Conservation (phyloP, 768 basidiomycete genomes). For the Leccinum barrowsii region DNA sequence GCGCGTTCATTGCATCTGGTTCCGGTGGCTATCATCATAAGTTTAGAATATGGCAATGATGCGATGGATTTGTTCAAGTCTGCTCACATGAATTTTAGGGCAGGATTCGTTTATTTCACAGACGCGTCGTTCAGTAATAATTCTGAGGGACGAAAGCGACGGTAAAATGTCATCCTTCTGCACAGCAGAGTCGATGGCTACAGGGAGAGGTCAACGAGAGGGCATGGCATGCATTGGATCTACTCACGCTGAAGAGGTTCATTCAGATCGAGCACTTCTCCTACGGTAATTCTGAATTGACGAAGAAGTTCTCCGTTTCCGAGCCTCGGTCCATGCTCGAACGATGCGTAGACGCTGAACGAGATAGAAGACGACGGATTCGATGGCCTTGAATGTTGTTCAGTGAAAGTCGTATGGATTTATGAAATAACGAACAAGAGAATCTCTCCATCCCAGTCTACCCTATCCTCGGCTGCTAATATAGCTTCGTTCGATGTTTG, state of each 20-base stretch:
- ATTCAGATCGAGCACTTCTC: conserved; percentile 32
- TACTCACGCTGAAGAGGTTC: neutral
- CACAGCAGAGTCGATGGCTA: neutral
- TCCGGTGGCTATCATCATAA: neutral
- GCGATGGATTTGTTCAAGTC: no score
- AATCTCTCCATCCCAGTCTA: neutral
- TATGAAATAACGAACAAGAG: neutral
- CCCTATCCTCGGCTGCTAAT: neutral
- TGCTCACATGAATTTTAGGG: neutral
- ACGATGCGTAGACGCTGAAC: neutral
- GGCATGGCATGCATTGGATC: neutral
- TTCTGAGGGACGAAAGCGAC: neutral
- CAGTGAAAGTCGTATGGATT: neutral
- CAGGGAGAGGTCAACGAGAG: neutral
- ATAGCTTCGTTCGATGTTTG: neutral
- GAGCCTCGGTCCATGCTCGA: neutral
- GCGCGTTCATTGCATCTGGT: neutral
- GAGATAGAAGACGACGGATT: neutral
- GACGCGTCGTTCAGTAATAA: neutral
- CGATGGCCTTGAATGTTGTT: neutral
- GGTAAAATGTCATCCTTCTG: neutral
- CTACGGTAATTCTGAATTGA: neutral
- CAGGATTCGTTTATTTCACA: neutral
- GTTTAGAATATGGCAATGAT: neutral
- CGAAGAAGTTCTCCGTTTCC: neutral